Percentiles rank a stretch among this genome's conserved stretches.
Conservation (phyloP, 176 grass and related monocot species). For the Oryza australiensis region DNA sequence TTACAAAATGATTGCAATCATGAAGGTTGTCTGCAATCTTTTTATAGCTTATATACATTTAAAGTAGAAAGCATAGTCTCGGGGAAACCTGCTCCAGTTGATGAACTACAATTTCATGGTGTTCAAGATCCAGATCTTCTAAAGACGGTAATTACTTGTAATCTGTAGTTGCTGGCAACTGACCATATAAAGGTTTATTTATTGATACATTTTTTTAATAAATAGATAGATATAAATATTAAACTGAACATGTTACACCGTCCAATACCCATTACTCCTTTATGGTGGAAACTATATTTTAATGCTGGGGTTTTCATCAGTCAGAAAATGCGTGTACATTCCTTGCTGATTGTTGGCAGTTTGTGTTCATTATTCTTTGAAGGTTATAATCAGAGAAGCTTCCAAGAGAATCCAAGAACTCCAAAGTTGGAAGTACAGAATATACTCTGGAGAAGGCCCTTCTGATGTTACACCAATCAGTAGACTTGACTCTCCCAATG, state of each 20-base stretch:
- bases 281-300: not conserved
- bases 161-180: not conserved
- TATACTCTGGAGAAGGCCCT: constrained; percentile 34
- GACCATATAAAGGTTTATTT: constrained; percentile 20
- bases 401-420: constrained; percentile 48
- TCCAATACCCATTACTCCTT: not conserved
- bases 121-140: constrained; percentile 58
- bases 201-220: not conserved
- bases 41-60: constrained; percentile 65
- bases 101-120: constrained; percentile 79
- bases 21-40: constrained; percentile 71
- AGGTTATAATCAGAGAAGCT: constrained; percentile 68
- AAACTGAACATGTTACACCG: not conserved
- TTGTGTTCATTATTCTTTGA: constrained; percentile 29
- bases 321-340: constrained; percentile 11
- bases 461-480: constrained; percentile 41
- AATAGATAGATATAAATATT: not conserved
- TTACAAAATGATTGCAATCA: not conserved
- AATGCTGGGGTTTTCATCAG: not conserved
- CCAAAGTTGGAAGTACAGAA: constrained; percentile 28
- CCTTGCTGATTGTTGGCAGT: constrained; percentile 11
- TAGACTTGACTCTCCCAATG: constrained; percentile 45
- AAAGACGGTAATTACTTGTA: constrained; percentile 40
- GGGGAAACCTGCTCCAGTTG: constrained; percentile 63
- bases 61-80: constrained; percentile 64